Evolutionary conservation across 305 asterid species (phyloP).

Genomic region (Solanum hybrid): DNA sequence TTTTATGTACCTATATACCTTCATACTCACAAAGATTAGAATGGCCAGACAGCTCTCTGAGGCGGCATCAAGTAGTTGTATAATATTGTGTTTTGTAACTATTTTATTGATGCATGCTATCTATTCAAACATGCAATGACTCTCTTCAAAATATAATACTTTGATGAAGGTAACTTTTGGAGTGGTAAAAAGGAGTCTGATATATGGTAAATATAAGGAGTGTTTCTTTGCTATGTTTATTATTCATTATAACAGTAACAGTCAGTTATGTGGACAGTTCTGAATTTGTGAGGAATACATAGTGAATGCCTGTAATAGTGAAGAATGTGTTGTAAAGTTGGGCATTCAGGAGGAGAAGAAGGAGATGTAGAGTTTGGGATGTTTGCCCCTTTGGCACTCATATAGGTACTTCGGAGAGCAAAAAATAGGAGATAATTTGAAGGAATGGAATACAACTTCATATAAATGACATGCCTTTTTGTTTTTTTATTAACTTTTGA

Average conservation of each 20-base stretch:
- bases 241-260: neutral
- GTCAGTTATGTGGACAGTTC: neutral
- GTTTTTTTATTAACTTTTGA: neutral
- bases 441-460: neutral
- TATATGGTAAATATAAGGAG: neutral
- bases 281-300: neutral
- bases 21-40: neutral
- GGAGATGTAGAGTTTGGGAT: neutral
- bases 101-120: neutral
- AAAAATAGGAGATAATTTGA: neutral
- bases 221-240: neutral
- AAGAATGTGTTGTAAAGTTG: neutral
- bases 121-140: neutral
- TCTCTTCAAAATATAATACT: neutral
- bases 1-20: neutral
- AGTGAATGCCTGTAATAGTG: neutral
- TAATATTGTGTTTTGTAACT: neutral
- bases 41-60: neutral
- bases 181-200: neutral
- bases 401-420: neutral
- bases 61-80: neutral
- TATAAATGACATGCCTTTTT: neutral
- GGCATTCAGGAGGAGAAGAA: neutral
- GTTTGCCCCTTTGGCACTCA: neutral
- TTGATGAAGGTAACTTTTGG: neutral